phyloP scores from a whole-genome alignment of 139 green algal species.

The Chlamydomonas asymmetrica region DNA sequence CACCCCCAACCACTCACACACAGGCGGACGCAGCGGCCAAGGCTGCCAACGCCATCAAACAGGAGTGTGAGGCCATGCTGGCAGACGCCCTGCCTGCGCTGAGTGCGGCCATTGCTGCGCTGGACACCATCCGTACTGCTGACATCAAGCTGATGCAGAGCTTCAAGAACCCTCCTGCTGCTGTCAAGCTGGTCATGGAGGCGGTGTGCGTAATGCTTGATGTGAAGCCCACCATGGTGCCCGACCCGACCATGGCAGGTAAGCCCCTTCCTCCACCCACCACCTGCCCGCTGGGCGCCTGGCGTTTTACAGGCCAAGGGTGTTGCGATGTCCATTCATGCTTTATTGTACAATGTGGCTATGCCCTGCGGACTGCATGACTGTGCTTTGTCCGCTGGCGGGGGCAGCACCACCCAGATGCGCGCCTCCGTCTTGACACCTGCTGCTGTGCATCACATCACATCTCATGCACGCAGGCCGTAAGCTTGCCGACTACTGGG shows the following conservation, averaged over 20 bases:
- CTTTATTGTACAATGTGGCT: no score
- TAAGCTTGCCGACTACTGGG: constrained; percentile 84
- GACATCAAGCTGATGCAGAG: constrained; percentile 75
- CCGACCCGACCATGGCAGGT: constrained; percentile 73
- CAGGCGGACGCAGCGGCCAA: constrained; percentile 49
- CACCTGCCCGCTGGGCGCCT: no score
- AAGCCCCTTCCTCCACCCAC: no score
- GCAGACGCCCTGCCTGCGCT: constrained; percentile 67
- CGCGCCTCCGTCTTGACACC: no score
- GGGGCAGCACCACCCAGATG: no score
- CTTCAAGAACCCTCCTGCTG: constrained; percentile 70
- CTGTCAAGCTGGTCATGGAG: constrained; percentile 82
- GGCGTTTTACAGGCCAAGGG: no score
- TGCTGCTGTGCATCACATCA: no score
- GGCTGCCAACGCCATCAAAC: constrained; percentile 66
- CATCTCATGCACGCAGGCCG: constrained; percentile 26
- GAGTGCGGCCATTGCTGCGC: constrained; percentile 63
- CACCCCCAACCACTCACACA: constrained; percentile 23
- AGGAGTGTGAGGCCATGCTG: constrained; percentile 76
- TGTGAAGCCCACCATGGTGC: constrained; percentile 82
- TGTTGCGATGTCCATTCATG: no score
- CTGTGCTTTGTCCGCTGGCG: no score
- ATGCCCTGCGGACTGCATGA: no score
- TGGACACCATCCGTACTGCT: constrained; percentile 73
- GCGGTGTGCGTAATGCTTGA: constrained; percentile 84